Evolutionary conservation across 208 protist species (phyloP), one percentile per base, ranked within the genome.

Genomic region (Leishmania gerbilli): DNA sequence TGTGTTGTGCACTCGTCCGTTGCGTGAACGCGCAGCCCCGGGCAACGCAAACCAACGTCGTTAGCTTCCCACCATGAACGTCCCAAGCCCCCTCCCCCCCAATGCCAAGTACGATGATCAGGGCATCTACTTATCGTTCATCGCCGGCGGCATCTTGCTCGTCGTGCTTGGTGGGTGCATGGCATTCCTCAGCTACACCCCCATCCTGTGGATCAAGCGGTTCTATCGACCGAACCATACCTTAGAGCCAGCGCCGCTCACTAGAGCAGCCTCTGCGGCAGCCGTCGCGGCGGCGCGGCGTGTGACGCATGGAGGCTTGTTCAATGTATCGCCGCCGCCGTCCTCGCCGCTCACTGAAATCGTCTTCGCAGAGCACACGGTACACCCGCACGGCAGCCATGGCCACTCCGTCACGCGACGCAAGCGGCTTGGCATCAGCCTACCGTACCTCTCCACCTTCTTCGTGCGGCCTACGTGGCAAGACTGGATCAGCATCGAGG

Each of bases 171-270:
- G 56, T 31, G 77, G 84, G 4, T 42, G 88, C 21, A 87, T 89
- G 64, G 53, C 89, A 3, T 92, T 90, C 64, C 65, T 95, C 21
- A 68, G 86, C 71, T 79, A 68, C 64, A 89, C 87, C 27, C 67
- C 65, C 27, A 81, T 88, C 31, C 77, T 96, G 72, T 96, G 92
- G 91, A 64, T 96, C 40, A 93, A 94, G 77, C 89, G 92, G 4
- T 87, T 96, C 62, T 97, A 94, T 84, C 78, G 94, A 6, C 76
- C 90, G 3, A 97, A 96, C 76, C 94, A 97, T 87, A 96, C 92
- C 27, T 51, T 91, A 55, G 82, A 90, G 56, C 86, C 90, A 7
- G 65, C 77, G 7, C 71, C 79, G 31, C 64, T 58, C 13, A 74
- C 62, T 8, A 34, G 17, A 55, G 8, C 72, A 1, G 55, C 75